A percentile compares a stretch with the other conserved stretches of the same genome.
Evolutionary conservation across 2,329 filamentous ascomycete species (phyloP).

Genomic region (Trichophyton simii): DNA sequence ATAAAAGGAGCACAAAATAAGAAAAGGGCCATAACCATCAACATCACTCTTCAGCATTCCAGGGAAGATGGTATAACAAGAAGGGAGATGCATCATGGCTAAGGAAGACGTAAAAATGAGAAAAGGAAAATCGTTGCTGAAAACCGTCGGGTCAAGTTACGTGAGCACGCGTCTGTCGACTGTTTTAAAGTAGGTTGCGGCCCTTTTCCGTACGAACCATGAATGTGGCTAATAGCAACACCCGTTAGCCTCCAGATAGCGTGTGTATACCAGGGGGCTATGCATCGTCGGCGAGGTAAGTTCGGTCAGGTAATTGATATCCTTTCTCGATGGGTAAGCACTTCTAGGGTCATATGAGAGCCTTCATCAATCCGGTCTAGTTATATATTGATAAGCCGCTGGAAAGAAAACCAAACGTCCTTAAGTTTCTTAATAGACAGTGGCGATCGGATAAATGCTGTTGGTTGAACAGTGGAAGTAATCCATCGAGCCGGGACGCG

Average conservation of each 20-base stretch:
- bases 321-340: background rate
- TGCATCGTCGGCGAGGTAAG: background rate
- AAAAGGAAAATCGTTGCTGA: background rate
- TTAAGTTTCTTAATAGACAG: background rate
- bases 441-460: background rate
- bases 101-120: background rate
- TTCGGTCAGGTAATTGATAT: background rate
- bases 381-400: background rate
- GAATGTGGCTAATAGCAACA: background rate
- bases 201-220: background rate
- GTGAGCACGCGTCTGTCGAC: background rate
- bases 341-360: background rate
- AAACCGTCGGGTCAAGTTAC: background rate
- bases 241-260: background rate
- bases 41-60: constrained; percentile 2
- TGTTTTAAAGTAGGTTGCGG: background rate
- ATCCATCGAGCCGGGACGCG: constrained; percentile 6
- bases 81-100: background rate
- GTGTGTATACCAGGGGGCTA: background rate
- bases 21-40: background rate
- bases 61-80: background rate
- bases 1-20: background rate
- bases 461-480: background rate
- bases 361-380: background rate
- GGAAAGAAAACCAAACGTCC: background rate